Evolutionary conservation across 2,329 filamentous ascomycete genomes (phyloP), one percentile per base, ranked within the genome.

Genomic region (Aspergillus luchuensis): DNA sequence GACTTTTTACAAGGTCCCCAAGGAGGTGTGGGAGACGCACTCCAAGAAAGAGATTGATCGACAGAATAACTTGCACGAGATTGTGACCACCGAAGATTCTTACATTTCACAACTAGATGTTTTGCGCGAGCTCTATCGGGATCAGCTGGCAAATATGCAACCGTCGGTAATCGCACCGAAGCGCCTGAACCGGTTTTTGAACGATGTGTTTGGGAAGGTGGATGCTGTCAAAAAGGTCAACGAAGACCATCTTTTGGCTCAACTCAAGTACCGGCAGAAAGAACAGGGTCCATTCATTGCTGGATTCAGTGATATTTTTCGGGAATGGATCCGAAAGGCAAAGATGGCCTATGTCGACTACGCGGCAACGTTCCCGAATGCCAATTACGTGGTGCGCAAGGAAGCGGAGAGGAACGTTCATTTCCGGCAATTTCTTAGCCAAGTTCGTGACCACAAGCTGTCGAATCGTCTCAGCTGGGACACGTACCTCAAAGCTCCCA

Each of bases 261-360:
- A 97, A 75, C 85, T 99, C 69, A 98, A 98, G 72, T 99, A 98
- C 74, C 88, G 95, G 25, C 95, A 99, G 75, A 91, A 95, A 71
- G 95, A 98, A 73, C 94, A 99, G 78, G 95, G 95, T 0, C 95
- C 95, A 0, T 99, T 92, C 88, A 89, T 99, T 60, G 83, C 86
- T 11, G 95, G 95, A 3, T 97, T 97, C 78, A 97, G 93, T 73
- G 95, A 98, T 71, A 91, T 99, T 53, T 98, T 99, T 81, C 85
- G 95, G 60, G 95, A 99, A 78, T 99, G 95, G 95, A 97, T 98
- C 63, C 87, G 95, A 64, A 98, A 97, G 76, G 95, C 95, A 33
- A 92, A 89, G 75, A 81, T 85, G 2, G 89, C 91, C 10, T 99
- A 98, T 73, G 88, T 97, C 62, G 92, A 96, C 60, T 99, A 98